Base-by-base conservation (phyloP, 2,329 filamentous ascomycete species). In the Ceratocystiopsis minuta region DNA sequence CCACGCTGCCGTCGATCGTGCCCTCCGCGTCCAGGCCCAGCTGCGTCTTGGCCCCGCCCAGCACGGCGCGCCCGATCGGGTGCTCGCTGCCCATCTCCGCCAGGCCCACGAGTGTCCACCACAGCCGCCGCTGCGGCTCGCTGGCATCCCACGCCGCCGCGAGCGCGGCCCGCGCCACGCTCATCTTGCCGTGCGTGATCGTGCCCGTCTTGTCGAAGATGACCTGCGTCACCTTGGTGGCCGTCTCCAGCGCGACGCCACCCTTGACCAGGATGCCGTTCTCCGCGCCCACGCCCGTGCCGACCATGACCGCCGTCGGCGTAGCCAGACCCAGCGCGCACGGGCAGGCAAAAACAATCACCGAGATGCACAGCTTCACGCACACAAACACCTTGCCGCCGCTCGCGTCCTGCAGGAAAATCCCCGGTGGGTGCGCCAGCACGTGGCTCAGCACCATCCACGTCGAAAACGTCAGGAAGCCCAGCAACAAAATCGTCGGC, bases 201-300 rank as follows among this genome's bases (percentile, higher is more conserved):
- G 88, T 96, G 28, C 88, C 88, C 2, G 88, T 96, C 70, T 96
- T 96, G 64, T 96, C 88, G 17, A 96, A 73, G 15, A 96, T 81
- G 16, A 96, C 73, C 51, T 93, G 81, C 2, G 79, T 92, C 50
- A 96, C 73, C 58, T 85, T 88, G 10, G 86, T 96, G 0, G 86
- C 82, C 5, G 75, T 85, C 63, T 98, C 88, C 4, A 98, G 43
- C 28, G 87, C 86, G 35, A 84, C 87, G 43, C 90, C 90, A 42
- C 90, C 88, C 62, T 98, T 98, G 57, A 96, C 86, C n/a, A 98
- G 67, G 51, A 98, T 98, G 18, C 90, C 90, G 51, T 94, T 80
- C 59, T 95, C 83, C 3, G 90, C 90, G 40, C 90, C 90, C 31
- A 95, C 78, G 45, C 90, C 90, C n/a, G 90, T 96, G 36, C 90